Base-by-base conservation (phyloP, 78 protist genomes). In the Protostelium mycophagum region DNA sequence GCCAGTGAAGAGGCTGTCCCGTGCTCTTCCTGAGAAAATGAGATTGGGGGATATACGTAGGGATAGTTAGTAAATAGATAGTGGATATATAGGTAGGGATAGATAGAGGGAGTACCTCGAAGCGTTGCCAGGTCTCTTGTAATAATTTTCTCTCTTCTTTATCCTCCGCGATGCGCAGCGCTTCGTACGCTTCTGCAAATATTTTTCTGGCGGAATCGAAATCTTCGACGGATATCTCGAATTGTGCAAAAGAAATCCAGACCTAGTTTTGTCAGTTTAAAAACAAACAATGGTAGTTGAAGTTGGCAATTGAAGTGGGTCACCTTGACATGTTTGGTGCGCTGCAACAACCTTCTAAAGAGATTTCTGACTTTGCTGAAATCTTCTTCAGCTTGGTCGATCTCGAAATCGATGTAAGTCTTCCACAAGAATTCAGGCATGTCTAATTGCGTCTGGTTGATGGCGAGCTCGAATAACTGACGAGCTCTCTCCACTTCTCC, bases 351-450 rank as follows among this genome's bases (percentile, higher is more conserved):
- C 10, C 95, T 85, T 36, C 93, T 86, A 87, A 97, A 98, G 83
- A 98, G 94, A 36, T 35, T 84, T 73, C 98, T 86, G 28, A 38
- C 96, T 28, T 36, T 1, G 34, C 89, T 95, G 34, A 28, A 85
- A 37, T 93, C 96, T n/a, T 85, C 73, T 36, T 84, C 25, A 25
- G 86, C 94, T 85, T 85, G 86, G 63, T 35, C 36, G 63, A 89
- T 88, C 87, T 97, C 98, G 63, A 95, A 96, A 84, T 94, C 97
- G 51, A 95, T 95, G 88, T 88, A 93, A 31, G 90, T 86, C 88
- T 95, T 94, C 99, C 99, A 98, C n/a, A 97, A 38, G 23, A 93
- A 38, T 90, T 98, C 99, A 0, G 99, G 99, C 94, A 91, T 91
- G 90, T 98, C 99, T 0, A 99, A 93, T 25, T 37, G 63, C 28